These are phyloP conservation scores for Chlamydomonas reinhardtii DNA, from an alignment of 163 green algal genomes.

Conservation along the genomic window DNA sequence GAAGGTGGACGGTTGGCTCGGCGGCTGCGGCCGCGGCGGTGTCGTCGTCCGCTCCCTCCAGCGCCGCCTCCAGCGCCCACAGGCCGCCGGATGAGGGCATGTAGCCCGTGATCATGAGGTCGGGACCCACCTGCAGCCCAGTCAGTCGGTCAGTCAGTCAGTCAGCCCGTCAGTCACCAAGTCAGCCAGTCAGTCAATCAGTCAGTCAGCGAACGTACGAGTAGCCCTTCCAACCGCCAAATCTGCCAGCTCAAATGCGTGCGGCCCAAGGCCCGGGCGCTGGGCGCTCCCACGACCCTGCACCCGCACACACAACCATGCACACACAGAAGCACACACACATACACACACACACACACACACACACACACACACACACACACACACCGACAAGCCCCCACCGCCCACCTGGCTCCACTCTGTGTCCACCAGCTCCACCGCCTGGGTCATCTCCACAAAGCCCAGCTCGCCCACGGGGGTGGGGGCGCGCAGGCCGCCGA, in stretches of 20 bases:
- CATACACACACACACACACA: not conserved
- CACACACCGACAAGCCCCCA: not conserved
- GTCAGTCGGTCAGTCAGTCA: no score
- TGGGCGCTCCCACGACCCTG: no score
- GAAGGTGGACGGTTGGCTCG: conserved; percentile 12
- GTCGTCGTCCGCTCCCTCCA: conserved; percentile 53
- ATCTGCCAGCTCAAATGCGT: no score
- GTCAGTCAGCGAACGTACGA: no score
- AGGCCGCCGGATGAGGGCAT: conserved; percentile 85
- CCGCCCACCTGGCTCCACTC: conserved; percentile 64
- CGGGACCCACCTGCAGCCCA: conserved; percentile 64
- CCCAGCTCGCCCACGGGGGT: conserved; percentile 97
- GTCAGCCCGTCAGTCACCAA: no score
- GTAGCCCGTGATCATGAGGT: conserved; percentile 89
- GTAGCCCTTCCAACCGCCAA: no score
- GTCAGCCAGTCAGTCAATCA: no score
- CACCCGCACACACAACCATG: no score
- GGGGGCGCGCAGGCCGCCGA: conserved; percentile 90
- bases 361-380: not conserved
- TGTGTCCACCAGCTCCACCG: conserved; percentile 73
- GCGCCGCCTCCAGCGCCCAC: conserved; percentile 62
- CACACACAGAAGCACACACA: no score
- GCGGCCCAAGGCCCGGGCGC: no score
- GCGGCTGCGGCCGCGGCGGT: conserved; percentile 27
- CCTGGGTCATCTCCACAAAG: conserved; percentile 97